Conservation (phyloP, 768 basidiomycete genomes). For the Boletus eberwhitei region DNA sequence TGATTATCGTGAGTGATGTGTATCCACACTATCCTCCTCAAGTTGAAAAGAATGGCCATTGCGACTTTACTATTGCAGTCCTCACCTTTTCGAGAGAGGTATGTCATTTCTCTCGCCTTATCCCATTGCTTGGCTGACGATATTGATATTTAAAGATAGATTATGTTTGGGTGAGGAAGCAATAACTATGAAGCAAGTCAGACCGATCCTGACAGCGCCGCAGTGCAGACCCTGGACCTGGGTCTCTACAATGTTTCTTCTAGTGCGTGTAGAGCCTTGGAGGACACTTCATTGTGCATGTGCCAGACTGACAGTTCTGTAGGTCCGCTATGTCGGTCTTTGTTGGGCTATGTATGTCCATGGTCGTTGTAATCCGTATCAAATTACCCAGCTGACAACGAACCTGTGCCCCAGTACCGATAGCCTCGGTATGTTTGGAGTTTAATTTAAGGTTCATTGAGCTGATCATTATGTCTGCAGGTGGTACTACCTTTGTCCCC, state of each 20-base stretch:
- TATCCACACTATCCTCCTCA: background rate
- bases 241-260: slow-evolving; percentile 8
- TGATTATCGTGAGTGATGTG: slow-evolving; percentile 4
- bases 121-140: background rate
- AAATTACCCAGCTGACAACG: background rate
- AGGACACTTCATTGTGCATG: no score
- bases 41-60: background rate
- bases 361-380: background rate
- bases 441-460: background rate
- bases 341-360: background rate
- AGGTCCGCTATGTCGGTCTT: slow-evolving; percentile 7
- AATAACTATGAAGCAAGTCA: background rate
- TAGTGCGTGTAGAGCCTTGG: background rate
- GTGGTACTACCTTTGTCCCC: background rate
- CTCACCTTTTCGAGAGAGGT: slow-evolving; percentile 10
- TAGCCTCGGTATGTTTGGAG: background rate
- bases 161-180: slow-evolving; percentile 15
- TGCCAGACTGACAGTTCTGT: background rate
- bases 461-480: background rate
- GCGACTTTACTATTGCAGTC: background rate
- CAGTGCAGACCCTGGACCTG: slow-evolving; percentile 8
- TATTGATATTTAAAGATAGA: slow-evolving; percentile 4
- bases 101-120: background rate
- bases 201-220: background rate
- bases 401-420: background rate